Evolutionary conservation across 768 basidiomycete genomes (phyloP).

Genomic region (Pulveroboletus ravenelii): DNA sequence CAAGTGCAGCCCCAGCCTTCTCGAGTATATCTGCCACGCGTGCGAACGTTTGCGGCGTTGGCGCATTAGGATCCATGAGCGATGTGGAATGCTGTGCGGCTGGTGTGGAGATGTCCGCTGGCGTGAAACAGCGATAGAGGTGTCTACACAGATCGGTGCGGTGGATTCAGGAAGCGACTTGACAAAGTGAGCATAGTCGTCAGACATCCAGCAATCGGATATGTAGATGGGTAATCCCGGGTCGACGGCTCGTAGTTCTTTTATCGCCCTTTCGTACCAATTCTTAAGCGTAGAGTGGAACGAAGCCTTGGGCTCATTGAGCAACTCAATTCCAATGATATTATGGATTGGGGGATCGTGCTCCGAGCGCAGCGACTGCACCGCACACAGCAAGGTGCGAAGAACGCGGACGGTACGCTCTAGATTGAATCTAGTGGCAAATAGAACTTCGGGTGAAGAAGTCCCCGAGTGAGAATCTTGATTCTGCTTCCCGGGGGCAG

Average conservation of each 20-base stretch:
- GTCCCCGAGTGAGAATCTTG: constrained; percentile 62
- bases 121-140: constrained; percentile 77
- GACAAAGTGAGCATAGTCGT: constrained; percentile 57
- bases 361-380: constrained; percentile 47
- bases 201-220: constrained; percentile 70
- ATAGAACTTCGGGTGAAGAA: constrained; percentile 42
- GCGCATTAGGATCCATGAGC: constrained; percentile 39
- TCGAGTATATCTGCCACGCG: constrained; percentile 33
- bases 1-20: constrained; percentile 45
- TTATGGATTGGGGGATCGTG: constrained; percentile 37
- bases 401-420: constrained; percentile 47
- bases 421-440: constrained; percentile 46
- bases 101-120: constrained; percentile 47
- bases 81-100: constrained; percentile 51
- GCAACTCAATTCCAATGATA: constrained; percentile 52
- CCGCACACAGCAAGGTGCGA: constrained; percentile 35
- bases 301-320: constrained; percentile 56
- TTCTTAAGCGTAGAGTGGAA: constrained; percentile 46
- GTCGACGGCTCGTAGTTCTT: constrained; percentile 46
- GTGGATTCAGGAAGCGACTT: constrained; percentile 28
- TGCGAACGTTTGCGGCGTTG: constrained; percentile 39
- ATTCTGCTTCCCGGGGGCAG: constrained; percentile 75
- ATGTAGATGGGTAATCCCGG: constrained; percentile 64
- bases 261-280: constrained; percentile 63
- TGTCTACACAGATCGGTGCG: constrained; percentile 62